phyloP scores from a whole-genome alignment of 331 rosid species.

The Quercus lobata region DNA sequence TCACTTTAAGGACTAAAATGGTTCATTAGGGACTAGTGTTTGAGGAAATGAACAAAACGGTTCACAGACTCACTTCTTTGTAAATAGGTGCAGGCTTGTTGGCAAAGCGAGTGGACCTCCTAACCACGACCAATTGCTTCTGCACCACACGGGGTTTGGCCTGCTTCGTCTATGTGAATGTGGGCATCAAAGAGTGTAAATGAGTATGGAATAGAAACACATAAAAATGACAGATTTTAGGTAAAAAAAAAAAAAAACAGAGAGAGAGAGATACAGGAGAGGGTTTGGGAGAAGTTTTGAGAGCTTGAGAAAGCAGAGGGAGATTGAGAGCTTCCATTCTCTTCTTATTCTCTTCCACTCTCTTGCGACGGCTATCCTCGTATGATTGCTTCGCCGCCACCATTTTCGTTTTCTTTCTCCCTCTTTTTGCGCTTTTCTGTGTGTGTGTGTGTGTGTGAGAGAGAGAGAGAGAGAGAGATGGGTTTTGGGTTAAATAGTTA shows the following conservation, averaged over 20 bases:
- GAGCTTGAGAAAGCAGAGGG: constrained; percentile 55
- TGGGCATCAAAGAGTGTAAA: background rate
- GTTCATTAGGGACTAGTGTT: no score
- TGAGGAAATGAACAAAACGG: background rate
- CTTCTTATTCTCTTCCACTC: constrained; percentile 74
- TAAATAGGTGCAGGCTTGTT: constrained; percentile 13
- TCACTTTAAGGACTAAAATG: no score
- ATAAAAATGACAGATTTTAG: background rate
- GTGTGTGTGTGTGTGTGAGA: no score
- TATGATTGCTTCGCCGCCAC: constrained; percentile 43
- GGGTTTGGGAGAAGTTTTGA: constrained; percentile 43
- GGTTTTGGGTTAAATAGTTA: background rate
- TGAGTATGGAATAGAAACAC: background rate
- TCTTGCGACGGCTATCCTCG: constrained; percentile 63
- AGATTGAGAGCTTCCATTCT: constrained; percentile 81
- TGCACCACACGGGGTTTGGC: constrained; percentile 37
- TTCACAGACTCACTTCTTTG: background rate
- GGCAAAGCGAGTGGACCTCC: constrained; percentile 77
- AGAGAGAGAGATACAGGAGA: constrained; percentile 39
- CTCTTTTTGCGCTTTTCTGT: background rate
- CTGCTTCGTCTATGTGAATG: constrained; percentile 36
- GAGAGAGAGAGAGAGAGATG: background rate
- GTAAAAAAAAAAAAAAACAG: no score
- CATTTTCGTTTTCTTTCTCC: constrained; percentile 22
- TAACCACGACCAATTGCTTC: constrained; percentile 49